A percentile compares a stretch with the other conserved stretches of the same genome.
phyloP scores from a whole-genome alignment of 1,139 yeast genomes.

The Tardiomyces blankii region DNA sequence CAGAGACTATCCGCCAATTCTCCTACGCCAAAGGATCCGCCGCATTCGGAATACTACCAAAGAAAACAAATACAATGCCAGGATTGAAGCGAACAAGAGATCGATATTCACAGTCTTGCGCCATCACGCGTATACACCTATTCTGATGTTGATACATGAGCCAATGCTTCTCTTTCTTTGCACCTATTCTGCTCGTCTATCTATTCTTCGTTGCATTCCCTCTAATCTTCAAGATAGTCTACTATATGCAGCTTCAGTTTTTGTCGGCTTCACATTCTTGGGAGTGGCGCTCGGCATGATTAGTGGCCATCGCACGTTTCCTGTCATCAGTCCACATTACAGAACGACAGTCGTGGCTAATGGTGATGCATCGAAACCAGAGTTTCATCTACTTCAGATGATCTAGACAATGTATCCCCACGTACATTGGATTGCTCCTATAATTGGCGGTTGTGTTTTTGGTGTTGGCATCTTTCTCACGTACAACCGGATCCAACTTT shows the following conservation, averaged over 20 bases:
- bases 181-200: conserved; percentile 50
- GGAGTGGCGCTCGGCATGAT: conserved; percentile 37
- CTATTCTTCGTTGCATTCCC: conserved; percentile 57
- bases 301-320: conserved; percentile 12
- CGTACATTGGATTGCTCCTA: conserved; percentile 53
- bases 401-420: conserved; percentile 42
- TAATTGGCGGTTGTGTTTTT: conserved; percentile 37
- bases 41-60: conserved; percentile 36
- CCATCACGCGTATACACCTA: conserved; percentile 40
- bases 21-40: conserved; percentile 36
- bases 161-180: conserved; percentile 52
- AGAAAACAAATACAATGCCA: conserved; percentile 30
- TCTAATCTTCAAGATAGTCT: conserved; percentile 38
- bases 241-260: conserved; percentile 27
- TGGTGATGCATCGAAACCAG: conserved; percentile 25
- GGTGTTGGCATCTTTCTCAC: conserved; percentile 47
- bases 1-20: conserved; percentile 39
- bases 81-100: conserved; percentile 19
- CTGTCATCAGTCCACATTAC: conserved; percentile 10
- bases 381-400: conserved; percentile 40
- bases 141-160: conserved; percentile 38
- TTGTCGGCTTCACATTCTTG: conserved; percentile 39
- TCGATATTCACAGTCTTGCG: conserved; percentile 8
- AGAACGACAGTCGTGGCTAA: conserved; percentile 8
- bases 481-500: conserved; percentile 38